Percentiles rank a stretch among this genome's conserved stretches.
phyloP scores from a whole-genome alignment of 805 yeast species.

The Starmerella etchellsii region DNA sequence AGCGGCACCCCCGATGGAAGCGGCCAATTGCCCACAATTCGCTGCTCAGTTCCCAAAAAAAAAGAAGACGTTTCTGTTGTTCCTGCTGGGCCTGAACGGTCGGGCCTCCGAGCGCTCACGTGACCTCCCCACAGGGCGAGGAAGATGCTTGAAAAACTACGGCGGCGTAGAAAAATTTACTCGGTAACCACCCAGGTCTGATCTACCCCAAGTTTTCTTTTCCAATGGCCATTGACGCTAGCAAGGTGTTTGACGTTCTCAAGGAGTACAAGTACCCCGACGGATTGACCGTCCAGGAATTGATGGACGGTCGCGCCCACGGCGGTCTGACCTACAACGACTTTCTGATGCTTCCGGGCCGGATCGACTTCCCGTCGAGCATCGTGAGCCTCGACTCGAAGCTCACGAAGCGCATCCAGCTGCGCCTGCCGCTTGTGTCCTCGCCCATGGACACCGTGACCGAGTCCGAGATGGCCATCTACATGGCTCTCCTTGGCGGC shows the following conservation, averaged over 20 bases:
- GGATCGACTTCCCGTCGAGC: slow-evolving; percentile 75
- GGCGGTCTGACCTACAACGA: slow-evolving; percentile 98
- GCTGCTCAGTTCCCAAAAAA: no score
- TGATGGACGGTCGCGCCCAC: slow-evolving; percentile 79
- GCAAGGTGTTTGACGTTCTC: slow-evolving; percentile 51
- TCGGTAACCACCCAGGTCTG: no score
- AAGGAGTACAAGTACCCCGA: slow-evolving; percentile 57
- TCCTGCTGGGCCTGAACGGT: no score
- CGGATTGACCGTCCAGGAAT: slow-evolving; percentile 69
- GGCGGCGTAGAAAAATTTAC: no score
- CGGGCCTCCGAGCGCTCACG: no score
- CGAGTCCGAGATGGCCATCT: slow-evolving; percentile 92
- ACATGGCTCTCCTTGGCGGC: slow-evolving; percentile 97
- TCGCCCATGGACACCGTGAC: slow-evolving; percentile 99
- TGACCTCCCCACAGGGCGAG: no score
- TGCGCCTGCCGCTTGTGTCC: slow-evolving; percentile 90
- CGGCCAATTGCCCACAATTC: no score
- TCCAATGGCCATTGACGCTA: slow-evolving; percentile 9
- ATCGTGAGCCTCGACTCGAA: slow-evolving; percentile 67
- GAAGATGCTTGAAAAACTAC: no score
- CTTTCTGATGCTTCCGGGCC: slow-evolving; percentile 88
- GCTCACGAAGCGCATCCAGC: slow-evolving; percentile 79
- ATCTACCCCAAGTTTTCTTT: no score
- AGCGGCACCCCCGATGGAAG: no score
- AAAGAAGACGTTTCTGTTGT: no score